These are phyloP conservation scores for Nakataea oryzae DNA, from an alignment of 2,329 filamentous ascomycete genomes.

Conservation along the genomic window DNA sequence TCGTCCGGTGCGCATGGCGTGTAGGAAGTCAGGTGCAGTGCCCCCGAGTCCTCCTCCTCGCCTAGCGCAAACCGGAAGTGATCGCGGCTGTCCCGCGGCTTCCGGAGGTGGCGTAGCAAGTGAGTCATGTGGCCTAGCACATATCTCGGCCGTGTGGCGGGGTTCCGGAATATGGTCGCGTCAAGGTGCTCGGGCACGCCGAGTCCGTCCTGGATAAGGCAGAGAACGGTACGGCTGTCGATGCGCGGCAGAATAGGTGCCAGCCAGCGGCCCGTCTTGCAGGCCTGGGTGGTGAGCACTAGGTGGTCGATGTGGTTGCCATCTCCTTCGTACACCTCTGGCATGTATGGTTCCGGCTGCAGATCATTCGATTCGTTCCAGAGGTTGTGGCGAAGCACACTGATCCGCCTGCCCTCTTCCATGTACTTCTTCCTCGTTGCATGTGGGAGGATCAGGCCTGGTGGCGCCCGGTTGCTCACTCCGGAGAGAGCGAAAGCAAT, in stretches of 20 bases:
- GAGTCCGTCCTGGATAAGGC: slow-evolving; percentile 40
- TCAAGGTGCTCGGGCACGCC: slow-evolving; percentile 76
- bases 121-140: slow-evolving; percentile 56
- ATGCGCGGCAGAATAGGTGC: slow-evolving; percentile 17
- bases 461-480: not conserved
- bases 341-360: not conserved
- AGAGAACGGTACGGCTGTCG: slow-evolving; percentile 20
- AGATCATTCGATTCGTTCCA: not conserved
- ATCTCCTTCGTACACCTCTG: not conserved
- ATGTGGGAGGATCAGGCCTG: not conserved
- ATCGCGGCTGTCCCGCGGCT: slow-evolving; percentile 6
- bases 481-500: slow-evolving; percentile 8
- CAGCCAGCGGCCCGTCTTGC: slow-evolving; percentile 14
- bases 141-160: slow-evolving; percentile 58
- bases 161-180: slow-evolving; percentile 56
- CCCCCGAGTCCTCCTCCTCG: slow-evolving; percentile 20
- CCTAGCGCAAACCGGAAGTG: slow-evolving; percentile 7
- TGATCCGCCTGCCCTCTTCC: not conserved
- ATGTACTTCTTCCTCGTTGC: not conserved
- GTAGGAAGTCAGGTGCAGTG: slow-evolving; percentile 21
- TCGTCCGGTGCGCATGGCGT: slow-evolving; percentile 4
- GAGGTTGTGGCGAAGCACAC: not conserved
- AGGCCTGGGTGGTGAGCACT: slow-evolving; percentile 19
- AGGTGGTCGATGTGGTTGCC: slow-evolving; percentile 15
- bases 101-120: slow-evolving; percentile 29